A percentile compares a stretch with the other conserved stretches of the same genome.
Conservation (phyloP, 352 stramenopile genomes). For the Phytophthora colocasiae region DNA sequence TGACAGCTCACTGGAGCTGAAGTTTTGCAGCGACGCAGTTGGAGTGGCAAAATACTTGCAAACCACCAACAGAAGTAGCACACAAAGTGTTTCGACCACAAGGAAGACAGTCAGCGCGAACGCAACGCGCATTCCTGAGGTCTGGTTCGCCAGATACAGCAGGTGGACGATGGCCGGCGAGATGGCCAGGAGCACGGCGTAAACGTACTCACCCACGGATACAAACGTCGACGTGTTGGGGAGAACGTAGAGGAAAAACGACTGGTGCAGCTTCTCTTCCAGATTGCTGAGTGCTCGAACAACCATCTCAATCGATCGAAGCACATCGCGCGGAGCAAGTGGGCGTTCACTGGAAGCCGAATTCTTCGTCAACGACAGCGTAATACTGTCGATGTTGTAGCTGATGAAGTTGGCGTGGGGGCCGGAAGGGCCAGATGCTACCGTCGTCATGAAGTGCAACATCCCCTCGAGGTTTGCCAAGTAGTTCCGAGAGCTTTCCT, state of each 20-base stretch:
- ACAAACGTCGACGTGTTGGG: conserved; percentile 79
- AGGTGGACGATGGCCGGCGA: conserved; percentile 74
- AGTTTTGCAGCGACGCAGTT: conserved; percentile 11
- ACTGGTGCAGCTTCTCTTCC: conserved; percentile 91
- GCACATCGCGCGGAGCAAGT: conserved; percentile 43
- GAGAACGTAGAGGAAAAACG: conserved; percentile 89
- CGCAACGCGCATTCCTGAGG: conserved; percentile 68
- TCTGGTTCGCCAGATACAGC: conserved; percentile 52
- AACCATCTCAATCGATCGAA: conserved; percentile 71
- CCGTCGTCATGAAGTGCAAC: conserved; percentile 84
- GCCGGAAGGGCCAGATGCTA: conserved; percentile 67
- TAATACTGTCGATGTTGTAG: conserved; percentile 90
- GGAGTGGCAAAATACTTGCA: conserved; percentile 18
- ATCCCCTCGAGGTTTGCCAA: conserved; percentile 65
- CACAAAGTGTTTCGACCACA: conserved; percentile 42
- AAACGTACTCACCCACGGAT: conserved; percentile 90
- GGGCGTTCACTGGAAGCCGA: conserved; percentile 14
- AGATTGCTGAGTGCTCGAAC: conserved; percentile 87
- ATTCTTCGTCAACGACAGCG: conserved; percentile 47
- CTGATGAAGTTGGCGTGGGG: conserved; percentile 82
- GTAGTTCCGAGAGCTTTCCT: conserved; percentile 44
- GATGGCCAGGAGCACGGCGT: conserved; percentile 73
- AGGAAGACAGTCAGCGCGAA: conserved; percentile 54
- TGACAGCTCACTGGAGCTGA: conserved; percentile 8
- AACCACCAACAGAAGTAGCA: conserved; percentile 25